These are phyloP conservation scores for Penicillium flavigenum DNA, from an alignment of 495 filamentous ascomycete genomes.

Conservation along the genomic window DNA sequence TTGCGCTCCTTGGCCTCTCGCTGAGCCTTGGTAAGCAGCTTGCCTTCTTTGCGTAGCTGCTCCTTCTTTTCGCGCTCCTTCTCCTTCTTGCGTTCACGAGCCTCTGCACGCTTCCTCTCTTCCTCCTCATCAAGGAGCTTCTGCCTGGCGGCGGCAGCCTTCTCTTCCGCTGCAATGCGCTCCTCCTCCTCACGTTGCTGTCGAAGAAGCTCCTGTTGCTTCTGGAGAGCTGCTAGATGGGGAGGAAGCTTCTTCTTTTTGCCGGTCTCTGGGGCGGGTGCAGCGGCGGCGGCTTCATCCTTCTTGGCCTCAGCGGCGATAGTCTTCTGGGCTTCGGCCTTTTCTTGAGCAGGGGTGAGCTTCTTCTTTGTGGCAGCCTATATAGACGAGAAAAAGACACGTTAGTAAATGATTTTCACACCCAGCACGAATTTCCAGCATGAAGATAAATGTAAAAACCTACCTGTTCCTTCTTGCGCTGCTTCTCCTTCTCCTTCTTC, in stretches of 20 bases:
- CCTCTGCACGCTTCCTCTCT: slow-evolving; percentile 68
- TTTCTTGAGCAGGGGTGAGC: slow-evolving; percentile 36
- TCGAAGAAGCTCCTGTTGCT: slow-evolving; percentile 82
- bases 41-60: slow-evolving; percentile 91
- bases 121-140: slow-evolving; percentile 71
- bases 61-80: slow-evolving; percentile 96
- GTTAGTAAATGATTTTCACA: slow-evolving; percentile 6
- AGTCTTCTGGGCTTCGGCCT: slow-evolving; percentile 31
- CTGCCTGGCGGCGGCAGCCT: slow-evolving; percentile 68
- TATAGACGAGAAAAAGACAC: slow-evolving; percentile 16
- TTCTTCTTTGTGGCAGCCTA: slow-evolving; percentile 66
- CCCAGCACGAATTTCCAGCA: not conserved
- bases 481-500: slow-evolving; percentile 90
- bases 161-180: slow-evolving; percentile 67
- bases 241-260: slow-evolving; percentile 93
- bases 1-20: slow-evolving; percentile 79
- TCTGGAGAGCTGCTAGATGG: slow-evolving; percentile 78
- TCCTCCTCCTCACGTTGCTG: slow-evolving; percentile 75
- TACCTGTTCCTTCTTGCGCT: slow-evolving; percentile 88
- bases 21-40: slow-evolving; percentile 91
- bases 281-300: slow-evolving; percentile 34
- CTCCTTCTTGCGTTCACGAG: slow-evolving; percentile 79
- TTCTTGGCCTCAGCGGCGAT: slow-evolving; percentile 47
- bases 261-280: slow-evolving; percentile 51
- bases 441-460: slow-evolving; percentile 13